Evolutionary conservation across 306 rosid genomes (phyloP).

Genomic region (Pterocarpus santalinus): DNA sequence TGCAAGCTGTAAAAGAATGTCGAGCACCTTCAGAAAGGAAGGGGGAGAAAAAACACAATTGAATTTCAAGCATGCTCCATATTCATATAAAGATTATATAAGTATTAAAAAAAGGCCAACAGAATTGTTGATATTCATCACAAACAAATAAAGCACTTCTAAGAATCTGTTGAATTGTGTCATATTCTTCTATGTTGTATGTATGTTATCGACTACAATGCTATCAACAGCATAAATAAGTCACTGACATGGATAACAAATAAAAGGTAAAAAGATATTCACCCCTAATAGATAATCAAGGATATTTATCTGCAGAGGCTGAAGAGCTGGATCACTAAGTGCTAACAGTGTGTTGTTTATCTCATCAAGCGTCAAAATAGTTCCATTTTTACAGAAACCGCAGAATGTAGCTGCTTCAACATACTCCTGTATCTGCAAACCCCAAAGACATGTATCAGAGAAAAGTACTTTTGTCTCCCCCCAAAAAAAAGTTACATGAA

Average conservation of each 20-base stretch:
- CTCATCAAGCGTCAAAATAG: conserved; percentile 88
- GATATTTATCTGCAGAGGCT: conserved; percentile 87
- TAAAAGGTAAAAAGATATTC: conserved; percentile 30
- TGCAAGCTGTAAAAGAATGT: conserved; percentile 75
- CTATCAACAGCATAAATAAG: conserved; percentile 12
- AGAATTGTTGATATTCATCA: conserved; percentile 31
- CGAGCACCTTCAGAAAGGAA: conserved; percentile 20
- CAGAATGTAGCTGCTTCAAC: conserved; percentile 95
- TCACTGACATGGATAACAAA: background rate
- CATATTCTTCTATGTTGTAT: background rate
- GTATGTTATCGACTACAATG: background rate
- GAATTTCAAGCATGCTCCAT: conserved; percentile 20
- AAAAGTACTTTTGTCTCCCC: conserved; percentile 12
- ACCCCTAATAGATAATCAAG: conserved; percentile 98
- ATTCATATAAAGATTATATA: conserved; percentile 21
- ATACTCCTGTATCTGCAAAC: conserved; percentile 89
- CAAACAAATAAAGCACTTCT: conserved; percentile 34
- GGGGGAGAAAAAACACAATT: background rate
- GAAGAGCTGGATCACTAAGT: conserved; percentile 75
- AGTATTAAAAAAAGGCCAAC: background rate
- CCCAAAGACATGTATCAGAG: conserved; percentile 43
- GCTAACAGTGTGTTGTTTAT: conserved; percentile 74
- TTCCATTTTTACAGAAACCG: conserved; percentile 86
- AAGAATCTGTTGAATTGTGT: conserved; percentile 17
- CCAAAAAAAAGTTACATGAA: conserved; percentile 40